These are phyloP conservation scores for Zygoascus meyerae DNA, from an alignment of 1,139 yeast genomes.

Conservation along the genomic window DNA sequence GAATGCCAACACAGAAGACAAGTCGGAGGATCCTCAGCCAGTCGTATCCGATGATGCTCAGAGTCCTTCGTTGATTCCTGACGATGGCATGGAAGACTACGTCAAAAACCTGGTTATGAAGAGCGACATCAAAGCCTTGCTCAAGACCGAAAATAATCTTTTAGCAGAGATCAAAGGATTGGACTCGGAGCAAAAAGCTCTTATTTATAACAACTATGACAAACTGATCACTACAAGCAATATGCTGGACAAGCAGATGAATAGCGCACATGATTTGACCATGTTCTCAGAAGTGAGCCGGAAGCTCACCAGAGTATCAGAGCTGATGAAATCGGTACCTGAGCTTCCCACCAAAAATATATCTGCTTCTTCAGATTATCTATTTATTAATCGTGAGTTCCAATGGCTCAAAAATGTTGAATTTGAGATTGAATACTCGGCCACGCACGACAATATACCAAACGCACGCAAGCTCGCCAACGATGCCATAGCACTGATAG, in stretches of 20 bases:
- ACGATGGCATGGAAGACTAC: slow-evolving; percentile 24
- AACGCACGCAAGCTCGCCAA: slow-evolving; percentile 19
- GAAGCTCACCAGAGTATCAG: slow-evolving; percentile 14
- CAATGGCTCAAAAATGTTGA: slow-evolving; percentile 7
- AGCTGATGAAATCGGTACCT: slow-evolving; percentile 9
- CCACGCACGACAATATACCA: slow-evolving; percentile 12
- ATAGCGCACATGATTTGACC: slow-evolving; percentile 13
- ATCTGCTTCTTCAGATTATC: background rate
- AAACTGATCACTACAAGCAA: slow-evolving; percentile 38
- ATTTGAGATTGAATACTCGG: slow-evolving; percentile 14
- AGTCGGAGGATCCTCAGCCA: slow-evolving; percentile 12
- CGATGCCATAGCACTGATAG: slow-evolving; percentile 19
- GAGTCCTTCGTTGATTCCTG: slow-evolving; percentile 22
- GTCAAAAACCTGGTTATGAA: slow-evolving; percentile 24
- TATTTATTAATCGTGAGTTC: slow-evolving; percentile 3
- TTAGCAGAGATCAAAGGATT: slow-evolving; percentile 33
- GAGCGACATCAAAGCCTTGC: slow-evolving; percentile 26
- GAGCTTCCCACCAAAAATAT: background rate
- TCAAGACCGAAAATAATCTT: slow-evolving; percentile 31
- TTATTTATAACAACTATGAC: slow-evolving; percentile 40
- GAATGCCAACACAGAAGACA: background rate
- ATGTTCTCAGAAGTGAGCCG: slow-evolving; percentile 15
- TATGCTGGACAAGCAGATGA: slow-evolving; percentile 28
- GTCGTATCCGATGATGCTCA: background rate
- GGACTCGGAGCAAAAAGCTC: slow-evolving; percentile 40